A percentile compares a stretch with the other conserved stretches of the same genome.
Evolutionary conservation across 805 yeast genomes (phyloP).

Genomic region (Yarrowia sp.): DNA sequence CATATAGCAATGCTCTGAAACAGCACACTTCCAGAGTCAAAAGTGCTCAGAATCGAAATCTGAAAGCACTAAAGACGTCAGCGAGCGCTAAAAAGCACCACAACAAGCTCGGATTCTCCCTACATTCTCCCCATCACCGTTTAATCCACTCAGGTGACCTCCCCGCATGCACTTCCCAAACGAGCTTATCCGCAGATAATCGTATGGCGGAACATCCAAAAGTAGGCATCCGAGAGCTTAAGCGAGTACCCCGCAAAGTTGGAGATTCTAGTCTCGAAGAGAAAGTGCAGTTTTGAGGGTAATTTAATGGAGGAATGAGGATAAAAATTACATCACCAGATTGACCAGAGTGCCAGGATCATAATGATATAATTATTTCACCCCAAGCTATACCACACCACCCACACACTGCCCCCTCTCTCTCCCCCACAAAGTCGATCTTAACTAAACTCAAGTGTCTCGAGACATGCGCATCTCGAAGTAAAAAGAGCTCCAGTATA

Average conservation of each 20-base stretch:
- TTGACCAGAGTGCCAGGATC: background rate
- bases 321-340: background rate
- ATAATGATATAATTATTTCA: background rate
- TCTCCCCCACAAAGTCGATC: constrained; percentile 13
- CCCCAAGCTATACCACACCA: background rate
- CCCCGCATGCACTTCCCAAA: constrained; percentile 32
- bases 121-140: background rate
- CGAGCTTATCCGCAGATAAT: constrained; percentile 18
- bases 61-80: too few species aligned
- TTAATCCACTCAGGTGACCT: background rate
- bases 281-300: background rate
- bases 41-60: too few species aligned
- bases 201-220: constrained; percentile 7
- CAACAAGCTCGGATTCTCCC: too few species aligned
- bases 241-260: constrained; percentile 15
- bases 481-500: constrained; percentile 5
- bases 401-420: background rate
- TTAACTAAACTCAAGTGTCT: background rate
- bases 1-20: too few species aligned
- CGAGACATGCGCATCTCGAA: constrained; percentile 10
- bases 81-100: too few species aligned
- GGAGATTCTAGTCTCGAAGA: background rate
- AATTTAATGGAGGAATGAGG: too few species aligned
- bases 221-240: constrained; percentile 18
- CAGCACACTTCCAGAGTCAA: too few species aligned